Base-by-base conservation (phyloP, 768 basidiomycete species). In the Tephrocybe sp. region DNA sequence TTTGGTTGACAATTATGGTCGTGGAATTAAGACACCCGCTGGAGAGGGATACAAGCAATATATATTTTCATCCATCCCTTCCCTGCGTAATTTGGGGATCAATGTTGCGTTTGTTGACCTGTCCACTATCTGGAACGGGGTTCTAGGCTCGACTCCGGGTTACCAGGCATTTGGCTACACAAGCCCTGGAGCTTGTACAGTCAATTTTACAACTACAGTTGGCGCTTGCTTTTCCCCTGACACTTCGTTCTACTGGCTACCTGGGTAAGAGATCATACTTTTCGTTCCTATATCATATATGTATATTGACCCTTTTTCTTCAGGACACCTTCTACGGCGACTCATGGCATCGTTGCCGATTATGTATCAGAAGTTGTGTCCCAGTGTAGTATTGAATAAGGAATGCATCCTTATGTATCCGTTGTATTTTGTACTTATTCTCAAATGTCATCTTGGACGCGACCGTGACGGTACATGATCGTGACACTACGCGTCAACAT, bases 1-100 rank as follows among this genome's bases (percentile, higher is more conserved):
- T 21, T 41, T 82, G n/a, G 65, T 76, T 2, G 78, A 81, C 52
- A 73, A 68, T 28, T 80, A 82, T 38, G 80, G 79, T 7, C 73
- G 70, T 9, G 80, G 80, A 9, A 60, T 36, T 1, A 61, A 68
- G 12, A 62, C 72, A 0, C 55, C 67, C 4, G 58, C 60, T 26
- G 80, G 79, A 18, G 68, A 80, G 49, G 68, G 71, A 15, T 80
- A 68, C 66, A 73, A 78, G 38, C 67, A 73, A 38, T 56, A 66
- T 2, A 49, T 80, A 27, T 80, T 75, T 54, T 56, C 67, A 7
- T 72, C 70, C 5, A 59, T 82, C 22, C 60, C 70, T 11, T 67
- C 70, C 1, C 30, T 68, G 15, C 53, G 52, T 51, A 12, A 56
- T 60, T 38, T 67, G 46, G 32, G 64, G 1, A 26, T 75, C n/a